Evolutionary conservation across 1,284 basidiomycete species (phyloP).

Genomic region (Termitomyces sp.): DNA sequence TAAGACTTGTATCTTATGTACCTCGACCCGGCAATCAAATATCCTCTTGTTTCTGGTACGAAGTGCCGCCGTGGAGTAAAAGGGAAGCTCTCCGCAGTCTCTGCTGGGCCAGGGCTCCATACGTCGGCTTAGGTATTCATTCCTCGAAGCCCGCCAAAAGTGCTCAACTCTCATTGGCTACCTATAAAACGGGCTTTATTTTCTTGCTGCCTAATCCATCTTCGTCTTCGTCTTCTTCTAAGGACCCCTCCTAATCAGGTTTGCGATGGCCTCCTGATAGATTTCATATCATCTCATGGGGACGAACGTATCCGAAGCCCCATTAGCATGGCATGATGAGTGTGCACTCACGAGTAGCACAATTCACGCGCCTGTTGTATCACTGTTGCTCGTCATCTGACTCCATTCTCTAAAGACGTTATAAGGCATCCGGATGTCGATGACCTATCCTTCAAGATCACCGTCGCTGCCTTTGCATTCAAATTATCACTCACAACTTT

Average conservation of each 20-base stretch:
- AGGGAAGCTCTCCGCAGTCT: not conserved
- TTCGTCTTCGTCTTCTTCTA: not conserved
- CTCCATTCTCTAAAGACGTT: not conserved
- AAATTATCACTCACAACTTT: not conserved
- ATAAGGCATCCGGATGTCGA: constrained; percentile 2
- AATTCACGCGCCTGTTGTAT: constrained; percentile 12
- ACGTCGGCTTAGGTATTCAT: not conserved
- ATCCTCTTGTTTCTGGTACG: not conserved
- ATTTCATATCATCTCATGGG: not conserved
- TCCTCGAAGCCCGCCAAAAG: constrained; percentile 7
- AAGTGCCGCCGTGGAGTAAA: no score
- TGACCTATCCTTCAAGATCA: not conserved
- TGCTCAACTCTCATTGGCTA: constrained; percentile 10
- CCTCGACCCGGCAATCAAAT: not conserved
- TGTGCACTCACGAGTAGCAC: constrained; percentile 10
- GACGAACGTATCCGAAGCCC: not conserved
- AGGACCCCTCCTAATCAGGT: not conserved
- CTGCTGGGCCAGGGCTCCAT: not conserved
- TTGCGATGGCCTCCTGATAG: constrained; percentile 2
- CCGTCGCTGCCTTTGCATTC: not conserved
- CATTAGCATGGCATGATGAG: not conserved
- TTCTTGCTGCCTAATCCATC: not conserved
- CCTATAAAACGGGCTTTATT: constrained; percentile 1
- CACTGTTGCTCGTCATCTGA: not conserved
- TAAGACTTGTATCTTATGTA: not conserved